phyloP scores from a whole-genome alignment of 2,329 filamentous ascomycete genomes.

The Clonostachys solani region DNA sequence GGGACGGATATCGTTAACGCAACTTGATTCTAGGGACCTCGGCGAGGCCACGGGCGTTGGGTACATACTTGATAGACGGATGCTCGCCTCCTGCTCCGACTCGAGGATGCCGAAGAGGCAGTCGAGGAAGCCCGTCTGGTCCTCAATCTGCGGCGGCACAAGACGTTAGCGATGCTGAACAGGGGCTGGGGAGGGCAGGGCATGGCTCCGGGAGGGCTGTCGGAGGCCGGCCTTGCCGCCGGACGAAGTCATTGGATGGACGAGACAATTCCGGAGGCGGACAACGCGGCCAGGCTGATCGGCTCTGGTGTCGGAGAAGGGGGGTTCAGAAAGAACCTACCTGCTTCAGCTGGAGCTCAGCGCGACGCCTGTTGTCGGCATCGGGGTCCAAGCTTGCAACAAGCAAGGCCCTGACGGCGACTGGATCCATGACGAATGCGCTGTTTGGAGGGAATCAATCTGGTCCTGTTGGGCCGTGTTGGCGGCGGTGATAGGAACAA shows the following conservation, averaged over 20 bases:
- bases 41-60: background rate
- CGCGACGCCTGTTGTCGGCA: constrained; percentile 69
- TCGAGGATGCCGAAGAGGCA: constrained; percentile 88
- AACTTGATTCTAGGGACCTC: too few species aligned
- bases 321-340: constrained; percentile 35
- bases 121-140: constrained; percentile 84
- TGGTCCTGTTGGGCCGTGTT: too few species aligned
- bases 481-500: too few species aligned
- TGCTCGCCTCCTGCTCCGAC: constrained; percentile 77
- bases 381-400: constrained; percentile 71
- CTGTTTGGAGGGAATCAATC: too few species aligned
- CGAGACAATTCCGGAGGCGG: too few species aligned
- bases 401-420: constrained; percentile 71
- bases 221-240: too few species aligned
- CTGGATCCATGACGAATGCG: constrained; percentile 60
- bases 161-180: constrained; percentile 1
- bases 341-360: constrained; percentile 78
- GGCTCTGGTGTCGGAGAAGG: background rate
- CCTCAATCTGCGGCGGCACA: constrained; percentile 65
- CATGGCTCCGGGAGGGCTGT: too few species aligned
- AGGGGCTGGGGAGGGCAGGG: too few species aligned
- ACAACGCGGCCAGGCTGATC: background rate
- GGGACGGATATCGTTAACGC: constrained; percentile 6
- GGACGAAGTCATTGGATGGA: too few species aligned
- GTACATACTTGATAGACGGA: constrained; percentile 81